Evolutionary conservation across 192 early-diverging fungal genomes (phyloP).

Genomic region (Dispira parvispora): DNA sequence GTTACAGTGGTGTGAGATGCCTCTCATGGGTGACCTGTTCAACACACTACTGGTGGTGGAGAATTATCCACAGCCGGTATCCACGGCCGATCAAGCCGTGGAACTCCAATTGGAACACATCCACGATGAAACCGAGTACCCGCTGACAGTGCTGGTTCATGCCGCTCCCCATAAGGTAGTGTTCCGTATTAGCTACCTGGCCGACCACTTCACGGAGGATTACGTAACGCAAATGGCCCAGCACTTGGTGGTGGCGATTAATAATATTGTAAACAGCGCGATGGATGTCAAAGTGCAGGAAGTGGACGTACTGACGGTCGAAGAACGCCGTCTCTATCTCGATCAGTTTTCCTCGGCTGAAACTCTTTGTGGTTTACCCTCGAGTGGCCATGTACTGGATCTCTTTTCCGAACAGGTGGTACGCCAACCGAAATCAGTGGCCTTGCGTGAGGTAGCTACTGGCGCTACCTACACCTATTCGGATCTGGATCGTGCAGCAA

Average conservation of each 20-base stretch:
- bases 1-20: neutral
- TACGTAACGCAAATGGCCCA: neutral
- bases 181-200: neutral
- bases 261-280: too few relatives aligned
- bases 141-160: neutral
- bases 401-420: too few relatives aligned
- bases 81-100: neutral
- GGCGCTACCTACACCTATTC: too few relatives aligned
- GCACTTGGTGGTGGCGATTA: neutral
- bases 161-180: neutral
- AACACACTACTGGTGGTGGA: conserved; percentile 1
- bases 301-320: too few relatives aligned
- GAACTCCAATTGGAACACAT: neutral
- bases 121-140: neutral
- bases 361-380: too few relatives aligned
- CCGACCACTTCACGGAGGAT: neutral
- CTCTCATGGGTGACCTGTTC: neutral
- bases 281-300: too few relatives aligned
- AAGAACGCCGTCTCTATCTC: too few relatives aligned
- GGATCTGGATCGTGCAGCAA: too few relatives aligned
- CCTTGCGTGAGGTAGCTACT: too few relatives aligned
- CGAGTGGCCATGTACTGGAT: too few relatives aligned
- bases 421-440: too few relatives aligned
- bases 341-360: too few relatives aligned
- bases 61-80: neutral